Percentiles rank a stretch among this genome's conserved stretches.
Conservation (phyloP, 2,329 filamentous ascomycete genomes). For the Fusarium phyllophilum region DNA sequence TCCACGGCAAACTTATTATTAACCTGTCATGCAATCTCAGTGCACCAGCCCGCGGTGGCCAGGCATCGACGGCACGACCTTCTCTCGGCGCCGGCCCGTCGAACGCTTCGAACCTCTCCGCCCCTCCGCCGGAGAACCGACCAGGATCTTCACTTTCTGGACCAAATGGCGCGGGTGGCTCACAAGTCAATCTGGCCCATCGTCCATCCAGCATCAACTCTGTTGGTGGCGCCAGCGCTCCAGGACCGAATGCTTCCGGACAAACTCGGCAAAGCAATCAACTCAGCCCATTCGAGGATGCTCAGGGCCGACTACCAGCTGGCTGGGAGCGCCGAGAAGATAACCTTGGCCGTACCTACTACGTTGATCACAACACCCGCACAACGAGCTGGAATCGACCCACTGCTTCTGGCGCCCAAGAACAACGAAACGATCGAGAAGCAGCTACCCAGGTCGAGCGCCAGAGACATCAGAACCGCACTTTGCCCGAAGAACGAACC, state of each 20-base stretch:
- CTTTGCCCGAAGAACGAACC: slow-evolving; percentile 93
- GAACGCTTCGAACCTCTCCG: slow-evolving; percentile 55
- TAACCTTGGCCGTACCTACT: slow-evolving; percentile 94
- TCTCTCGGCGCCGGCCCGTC: slow-evolving; percentile 57
- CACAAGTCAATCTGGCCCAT: slow-evolving; percentile 55
- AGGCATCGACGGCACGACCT: slow-evolving; percentile 58
- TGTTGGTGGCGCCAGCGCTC: slow-evolving; percentile 41
- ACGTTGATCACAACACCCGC: slow-evolving; percentile 96
- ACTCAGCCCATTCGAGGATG: slow-evolving; percentile 94
- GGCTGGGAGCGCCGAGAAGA: slow-evolving; percentile 98
- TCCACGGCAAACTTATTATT: slow-evolving; percentile 96
- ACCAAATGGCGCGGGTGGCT: slow-evolving; percentile 56
- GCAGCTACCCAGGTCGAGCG: slow-evolving; percentile 93
- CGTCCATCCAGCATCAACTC: slow-evolving; percentile 61
- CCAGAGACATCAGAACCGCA: slow-evolving; percentile 92
- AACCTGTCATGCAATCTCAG: slow-evolving; percentile 93
- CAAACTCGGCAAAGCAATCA: slow-evolving; percentile 51
- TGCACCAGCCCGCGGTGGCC: slow-evolving; percentile 68
- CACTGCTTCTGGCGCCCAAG: slow-evolving; percentile 78
- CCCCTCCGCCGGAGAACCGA: slow-evolving; percentile 58
- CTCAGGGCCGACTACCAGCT: slow-evolving; percentile 89
- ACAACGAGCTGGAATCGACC: slow-evolving; percentile 97
- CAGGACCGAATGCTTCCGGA: slow-evolving; percentile 46
- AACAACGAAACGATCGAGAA: slow-evolving; percentile 79
- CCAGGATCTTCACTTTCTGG: slow-evolving; percentile 65